These are phyloP conservation scores for Saitozyma sp. DNA, from an alignment of 768 basidiomycete species.

Conservation along the genomic window DNA sequence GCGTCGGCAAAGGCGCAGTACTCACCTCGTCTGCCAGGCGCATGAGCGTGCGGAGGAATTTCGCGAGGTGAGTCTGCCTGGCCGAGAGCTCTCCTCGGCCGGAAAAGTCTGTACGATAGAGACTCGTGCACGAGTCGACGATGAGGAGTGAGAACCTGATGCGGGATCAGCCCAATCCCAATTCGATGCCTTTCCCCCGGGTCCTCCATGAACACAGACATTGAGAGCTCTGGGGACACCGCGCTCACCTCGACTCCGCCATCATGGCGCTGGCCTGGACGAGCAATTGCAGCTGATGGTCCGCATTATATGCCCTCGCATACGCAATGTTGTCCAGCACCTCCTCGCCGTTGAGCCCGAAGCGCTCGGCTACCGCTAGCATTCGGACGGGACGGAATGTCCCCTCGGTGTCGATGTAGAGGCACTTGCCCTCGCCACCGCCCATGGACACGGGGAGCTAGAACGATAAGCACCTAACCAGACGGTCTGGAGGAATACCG, in stretches of 20 bases:
- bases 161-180: neutral
- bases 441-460: slow-evolving; percentile 92
- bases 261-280: slow-evolving; percentile 95
- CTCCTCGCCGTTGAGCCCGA: slow-evolving; percentile 95
- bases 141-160: slow-evolving; percentile 89
- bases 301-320: slow-evolving; percentile 96
- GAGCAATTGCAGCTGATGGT: slow-evolving; percentile 88
- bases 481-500: neutral
- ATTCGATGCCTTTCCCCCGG: too few species aligned
- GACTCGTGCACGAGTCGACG: slow-evolving; percentile 91
- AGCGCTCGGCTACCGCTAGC: slow-evolving; percentile 90
- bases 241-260: slow-evolving; percentile 86
- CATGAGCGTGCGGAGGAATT: slow-evolving; percentile 88
- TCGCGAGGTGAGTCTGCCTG: slow-evolving; percentile 91
- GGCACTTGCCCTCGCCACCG: slow-evolving; percentile 96
- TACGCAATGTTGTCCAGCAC: slow-evolving; percentile 98
- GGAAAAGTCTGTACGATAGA: slow-evolving; percentile 93
- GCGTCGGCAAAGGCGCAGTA: neutral
- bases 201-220: too few species aligned
- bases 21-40: slow-evolving; percentile 92
- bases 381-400: slow-evolving; percentile 96
- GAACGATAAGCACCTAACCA: neutral
- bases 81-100: slow-evolving; percentile 94
- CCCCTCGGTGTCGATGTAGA: slow-evolving; percentile 98
- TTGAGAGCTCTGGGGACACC: too few species aligned